Evolutionary conservation across 306 rosid genomes (phyloP).

Genomic region (Ceratonia siliqua): DNA sequence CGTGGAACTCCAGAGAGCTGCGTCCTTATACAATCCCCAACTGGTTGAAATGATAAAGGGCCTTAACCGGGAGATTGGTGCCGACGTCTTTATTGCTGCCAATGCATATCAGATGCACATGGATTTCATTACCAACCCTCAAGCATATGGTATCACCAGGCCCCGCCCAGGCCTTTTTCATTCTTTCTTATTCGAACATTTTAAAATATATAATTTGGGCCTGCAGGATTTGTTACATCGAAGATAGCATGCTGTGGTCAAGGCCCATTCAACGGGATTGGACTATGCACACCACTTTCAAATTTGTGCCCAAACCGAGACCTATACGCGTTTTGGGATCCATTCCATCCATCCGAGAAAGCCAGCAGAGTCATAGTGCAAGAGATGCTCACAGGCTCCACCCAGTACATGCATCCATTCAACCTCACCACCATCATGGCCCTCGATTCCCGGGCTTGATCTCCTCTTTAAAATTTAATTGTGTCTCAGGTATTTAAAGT

Average conservation of each 20-base stretch:
- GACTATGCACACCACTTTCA: conserved; percentile 64
- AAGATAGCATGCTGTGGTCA: conserved; percentile 83
- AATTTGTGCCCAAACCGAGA: conserved; percentile 69
- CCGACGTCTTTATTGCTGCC: conserved; percentile 53
- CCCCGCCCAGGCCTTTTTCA: too few relatives aligned
- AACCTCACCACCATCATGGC: conserved; percentile 68
- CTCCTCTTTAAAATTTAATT: too few relatives aligned
- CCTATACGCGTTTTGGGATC: conserved; percentile 72
- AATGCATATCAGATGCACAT: conserved; percentile 62
- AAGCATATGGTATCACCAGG: conserved; percentile 48
- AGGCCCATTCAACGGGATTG: conserved; percentile 77
- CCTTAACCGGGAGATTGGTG: conserved; percentile 58
- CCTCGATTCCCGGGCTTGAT: conserved; percentile 43
- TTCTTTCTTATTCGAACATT: too few relatives aligned
- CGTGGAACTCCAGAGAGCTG: conserved; percentile 65
- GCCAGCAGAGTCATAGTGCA: conserved; percentile 63
- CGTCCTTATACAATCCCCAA: conserved; percentile 62
- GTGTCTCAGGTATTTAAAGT: too few relatives aligned
- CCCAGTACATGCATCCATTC: conserved; percentile 65
- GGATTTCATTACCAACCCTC: conserved; percentile 62
- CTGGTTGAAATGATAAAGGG: conserved; percentile 46
- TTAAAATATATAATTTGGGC: too few relatives aligned
- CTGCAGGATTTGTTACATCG: conserved; percentile 60
- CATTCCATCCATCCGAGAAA: conserved; percentile 75
- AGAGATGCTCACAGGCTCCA: conserved; percentile 55